These are phyloP conservation scores for Drosera capensis DNA, from an alignment of 148 eudicot species.

Conservation along the genomic window DNA sequence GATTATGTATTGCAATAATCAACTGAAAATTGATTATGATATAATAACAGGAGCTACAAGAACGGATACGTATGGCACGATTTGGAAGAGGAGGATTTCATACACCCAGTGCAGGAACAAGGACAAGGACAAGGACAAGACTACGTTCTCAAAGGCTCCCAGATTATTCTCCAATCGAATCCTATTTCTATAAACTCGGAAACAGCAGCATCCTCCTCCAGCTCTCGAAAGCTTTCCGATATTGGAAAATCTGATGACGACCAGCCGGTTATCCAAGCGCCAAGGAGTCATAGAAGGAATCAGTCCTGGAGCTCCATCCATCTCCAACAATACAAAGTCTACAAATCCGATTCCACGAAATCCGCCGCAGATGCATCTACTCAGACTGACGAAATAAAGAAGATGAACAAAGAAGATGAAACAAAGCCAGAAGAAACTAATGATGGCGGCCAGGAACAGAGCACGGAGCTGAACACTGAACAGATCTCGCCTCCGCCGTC, in stretches of 20 bases:
- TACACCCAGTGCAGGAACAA: constrained; percentile 66
- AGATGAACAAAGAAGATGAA: constrained; percentile 29
- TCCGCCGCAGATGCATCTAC: constrained; percentile 81
- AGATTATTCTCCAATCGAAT: constrained; percentile 23
- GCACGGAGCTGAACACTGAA: constrained; percentile 33
- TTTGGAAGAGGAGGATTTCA: constrained; percentile 57
- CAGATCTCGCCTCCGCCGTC: constrained; percentile 96
- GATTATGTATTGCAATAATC: neutral
- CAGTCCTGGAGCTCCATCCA: constrained; percentile 73
- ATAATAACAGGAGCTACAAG: constrained; percentile 54
- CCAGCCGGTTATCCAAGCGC: constrained; percentile 10
- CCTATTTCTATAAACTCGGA: neutral
- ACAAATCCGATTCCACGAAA: constrained; percentile 11
- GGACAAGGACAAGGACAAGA: constrained; percentile 80
- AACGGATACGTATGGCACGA: constrained; percentile 94
- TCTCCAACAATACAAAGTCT: constrained; percentile 60
- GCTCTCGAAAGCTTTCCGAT: constrained; percentile 8
- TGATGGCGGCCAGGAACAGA: constrained; percentile 3
- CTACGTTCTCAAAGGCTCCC: constrained; percentile 87
- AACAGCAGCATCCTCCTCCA: neutral
- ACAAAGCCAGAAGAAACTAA: constrained; percentile 11
- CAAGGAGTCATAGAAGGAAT: constrained; percentile 34
- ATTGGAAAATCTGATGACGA: constrained; percentile 3
- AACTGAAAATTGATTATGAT: neutral
- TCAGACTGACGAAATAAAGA: constrained; percentile 68